A percentile compares a stretch with the other conserved stretches of the same genome.
These are phyloP conservation scores for Ambrosia trifida DNA, from an alignment of 129 eudicot species.

Conservation along the genomic window DNA sequence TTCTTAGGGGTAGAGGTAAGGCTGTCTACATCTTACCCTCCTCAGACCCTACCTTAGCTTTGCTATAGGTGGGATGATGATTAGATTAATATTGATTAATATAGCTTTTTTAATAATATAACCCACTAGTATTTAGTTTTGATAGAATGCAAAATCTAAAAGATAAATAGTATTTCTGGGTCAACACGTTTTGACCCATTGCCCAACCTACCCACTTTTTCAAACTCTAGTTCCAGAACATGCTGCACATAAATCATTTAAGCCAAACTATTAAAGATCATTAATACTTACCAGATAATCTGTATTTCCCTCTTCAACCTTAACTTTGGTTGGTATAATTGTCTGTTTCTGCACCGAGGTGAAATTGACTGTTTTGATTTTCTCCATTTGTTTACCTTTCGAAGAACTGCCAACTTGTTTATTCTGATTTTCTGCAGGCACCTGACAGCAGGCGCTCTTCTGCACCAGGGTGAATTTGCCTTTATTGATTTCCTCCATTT, in stretches of 20 bases:
- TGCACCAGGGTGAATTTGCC: not conserved
- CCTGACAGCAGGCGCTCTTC: slow-evolving; percentile 15
- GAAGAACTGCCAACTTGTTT: slow-evolving; percentile 25
- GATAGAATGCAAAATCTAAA: not conserved
- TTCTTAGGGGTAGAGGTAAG: too few relatives aligned
- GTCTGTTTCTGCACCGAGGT: slow-evolving; percentile 18
- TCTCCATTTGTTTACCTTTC: slow-evolving; percentile 20
- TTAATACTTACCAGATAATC: slow-evolving; percentile 13
- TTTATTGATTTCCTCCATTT: slow-evolving; percentile 9
- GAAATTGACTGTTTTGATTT: slow-evolving; percentile 1
- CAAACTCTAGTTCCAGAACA: not conserved
- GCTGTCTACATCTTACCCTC: too few relatives aligned
- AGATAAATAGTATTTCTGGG: not conserved
- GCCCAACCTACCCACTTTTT: not conserved
- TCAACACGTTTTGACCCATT: not conserved
- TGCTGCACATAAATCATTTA: slow-evolving; percentile 11
- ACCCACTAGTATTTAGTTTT: not conserved
- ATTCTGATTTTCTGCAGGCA: slow-evolving; percentile 17
- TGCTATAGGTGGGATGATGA: too few relatives aligned
- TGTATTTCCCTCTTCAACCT: slow-evolving; percentile 20
- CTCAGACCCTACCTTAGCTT: too few relatives aligned
- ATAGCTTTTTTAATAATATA: not conserved
- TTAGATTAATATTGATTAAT: not conserved
- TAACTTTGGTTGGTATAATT: slow-evolving; percentile 17
- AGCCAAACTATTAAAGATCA: slow-evolving; percentile 18